Evolutionary conservation across 352 stramenopile species (phyloP), one percentile per base, ranked within the genome.

Genomic region (Globisporangium echinulatum): DNA sequence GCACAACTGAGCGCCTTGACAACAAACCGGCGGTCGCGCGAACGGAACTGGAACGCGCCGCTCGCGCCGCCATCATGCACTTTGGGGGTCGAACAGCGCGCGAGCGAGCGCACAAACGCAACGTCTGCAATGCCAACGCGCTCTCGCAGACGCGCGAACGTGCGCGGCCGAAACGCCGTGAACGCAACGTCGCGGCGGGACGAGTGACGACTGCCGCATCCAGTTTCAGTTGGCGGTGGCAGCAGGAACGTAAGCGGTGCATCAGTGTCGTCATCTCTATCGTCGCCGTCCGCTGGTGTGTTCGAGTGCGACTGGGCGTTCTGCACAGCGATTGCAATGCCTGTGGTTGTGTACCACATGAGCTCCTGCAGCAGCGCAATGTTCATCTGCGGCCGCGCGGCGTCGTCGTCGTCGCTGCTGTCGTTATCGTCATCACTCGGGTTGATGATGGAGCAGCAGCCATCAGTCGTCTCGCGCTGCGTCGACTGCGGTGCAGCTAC

Each of bases 1-100:
- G 73, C 61, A 7, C 57, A 47, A 1, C 69, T 84, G 5, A 94
- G 65, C 7, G 81, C 90, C 62, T 95, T 96, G 40, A 94, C 82
- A 13, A 96, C 80, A 63, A 76, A 92, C 48, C 75, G 79, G n/a
- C 75, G 72, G 64, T 93, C 44, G 44, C 10, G 44, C 15, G 84
- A 92, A 58, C 87, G 93, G 48, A 92, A 96, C 48, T 95, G 82
- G 68, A 94, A 96, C 38, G 76, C 87, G 1, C 82, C 87, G 11
- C 75, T 90, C 3, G 83, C 77, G 50, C 85, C 77, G 50, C 85
- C 87, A 63, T 94, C 87, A 49, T 74, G 84, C 25, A 96, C 72
- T 52, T 88, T 89, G 0, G 86, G 82, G 3, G 80, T 91, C 52
- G 75, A 84, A 47, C 79, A 91, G 13, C 67, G 72, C n/a, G 71